Conservation (phyloP, 805 yeast genomes). For the Wilhelminamyces savonicus region DNA sequence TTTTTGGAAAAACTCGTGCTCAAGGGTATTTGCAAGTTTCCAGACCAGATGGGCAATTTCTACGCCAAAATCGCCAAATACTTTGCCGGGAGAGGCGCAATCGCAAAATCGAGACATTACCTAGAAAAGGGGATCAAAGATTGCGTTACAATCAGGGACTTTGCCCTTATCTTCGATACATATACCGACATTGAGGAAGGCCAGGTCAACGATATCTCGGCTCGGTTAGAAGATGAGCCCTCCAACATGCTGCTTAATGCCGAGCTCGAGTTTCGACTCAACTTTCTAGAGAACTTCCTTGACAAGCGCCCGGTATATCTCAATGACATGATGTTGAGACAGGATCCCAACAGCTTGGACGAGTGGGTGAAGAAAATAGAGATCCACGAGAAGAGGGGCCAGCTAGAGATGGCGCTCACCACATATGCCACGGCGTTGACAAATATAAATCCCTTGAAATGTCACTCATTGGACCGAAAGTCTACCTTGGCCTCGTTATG, state of each 20-base stretch:
- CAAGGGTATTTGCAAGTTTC: slow-evolving; percentile 28
- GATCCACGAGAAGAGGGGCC: slow-evolving; percentile 35
- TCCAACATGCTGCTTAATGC: slow-evolving; percentile 6
- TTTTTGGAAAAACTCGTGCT: slow-evolving; percentile 3
- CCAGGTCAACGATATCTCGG: slow-evolving; percentile 17
- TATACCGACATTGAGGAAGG: slow-evolving; percentile 56
- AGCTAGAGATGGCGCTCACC: slow-evolving; percentile 28
- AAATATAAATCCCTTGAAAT: slow-evolving; percentile 54
- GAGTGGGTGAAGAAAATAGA: slow-evolving; percentile 65
- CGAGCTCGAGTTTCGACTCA: slow-evolving; percentile 40
- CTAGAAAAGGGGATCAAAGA: slow-evolving; percentile 44
- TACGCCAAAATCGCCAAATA: slow-evolving; percentile 43
- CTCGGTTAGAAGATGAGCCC: slow-evolving; percentile 9
- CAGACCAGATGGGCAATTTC: slow-evolving; percentile 54
- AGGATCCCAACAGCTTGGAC: slow-evolving; percentile 52
- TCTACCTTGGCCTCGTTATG: slow-evolving; percentile 54
- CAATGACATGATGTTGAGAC: slow-evolving; percentile 63
- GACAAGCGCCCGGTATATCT: slow-evolving; percentile 50
- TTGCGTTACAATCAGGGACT: slow-evolving; percentile 52
- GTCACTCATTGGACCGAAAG: slow-evolving; percentile 12
- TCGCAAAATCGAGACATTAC: slow-evolving; percentile 17
- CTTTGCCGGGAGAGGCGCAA: slow-evolving; percentile 32
- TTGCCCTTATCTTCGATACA: slow-evolving; percentile 57
- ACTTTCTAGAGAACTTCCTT: slow-evolving; percentile 48
- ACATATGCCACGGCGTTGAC: slow-evolving; percentile 63